Conservation (phyloP, 108 stramenopile genomes). For the Cylindrotheca closterium region DNA sequence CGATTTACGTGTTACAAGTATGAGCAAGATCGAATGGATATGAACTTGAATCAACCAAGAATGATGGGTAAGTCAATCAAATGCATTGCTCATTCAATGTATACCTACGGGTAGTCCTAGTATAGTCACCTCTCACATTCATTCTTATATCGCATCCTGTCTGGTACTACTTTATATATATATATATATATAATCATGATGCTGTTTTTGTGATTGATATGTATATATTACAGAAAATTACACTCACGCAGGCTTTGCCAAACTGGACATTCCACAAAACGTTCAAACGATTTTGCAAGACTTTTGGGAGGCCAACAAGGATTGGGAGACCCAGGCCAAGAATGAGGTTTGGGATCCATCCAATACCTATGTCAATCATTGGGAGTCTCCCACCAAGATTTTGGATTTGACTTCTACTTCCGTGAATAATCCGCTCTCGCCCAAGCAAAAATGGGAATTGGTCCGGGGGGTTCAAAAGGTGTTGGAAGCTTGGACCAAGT, state of each 20-base stretch:
- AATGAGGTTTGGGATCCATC: constrained; percentile 65
- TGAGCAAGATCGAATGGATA: constrained; percentile 59
- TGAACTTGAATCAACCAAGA: constrained; percentile 67
- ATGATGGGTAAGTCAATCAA: background rate
- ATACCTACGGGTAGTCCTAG: too few species aligned
- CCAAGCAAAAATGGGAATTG: constrained; percentile 29
- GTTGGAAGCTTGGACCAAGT: constrained; percentile 80
- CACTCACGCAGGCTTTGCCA: constrained; percentile 69
- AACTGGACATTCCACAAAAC: constrained; percentile 47
- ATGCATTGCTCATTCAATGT: too few species aligned
- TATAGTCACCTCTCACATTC: too few species aligned
- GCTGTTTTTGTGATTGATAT: too few species aligned
- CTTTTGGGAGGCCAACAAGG: constrained; percentile 45
- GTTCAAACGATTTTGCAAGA: constrained; percentile 29
- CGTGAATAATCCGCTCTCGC: constrained; percentile 16
- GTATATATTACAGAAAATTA: constrained; percentile 65
- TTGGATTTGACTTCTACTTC: constrained; percentile 35
- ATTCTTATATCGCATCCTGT: too few species aligned
- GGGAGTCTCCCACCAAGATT: constrained; percentile 59
- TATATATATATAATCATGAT: too few species aligned
- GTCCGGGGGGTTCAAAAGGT: constrained; percentile 34
- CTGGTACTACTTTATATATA: too few species aligned
- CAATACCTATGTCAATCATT: constrained; percentile 84
- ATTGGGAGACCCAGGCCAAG: constrained; percentile 1
- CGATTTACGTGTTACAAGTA: constrained; percentile 26